phyloP scores from a whole-genome alignment of 768 basidiomycete genomes.

The Tricholoma matsutake region DNA sequence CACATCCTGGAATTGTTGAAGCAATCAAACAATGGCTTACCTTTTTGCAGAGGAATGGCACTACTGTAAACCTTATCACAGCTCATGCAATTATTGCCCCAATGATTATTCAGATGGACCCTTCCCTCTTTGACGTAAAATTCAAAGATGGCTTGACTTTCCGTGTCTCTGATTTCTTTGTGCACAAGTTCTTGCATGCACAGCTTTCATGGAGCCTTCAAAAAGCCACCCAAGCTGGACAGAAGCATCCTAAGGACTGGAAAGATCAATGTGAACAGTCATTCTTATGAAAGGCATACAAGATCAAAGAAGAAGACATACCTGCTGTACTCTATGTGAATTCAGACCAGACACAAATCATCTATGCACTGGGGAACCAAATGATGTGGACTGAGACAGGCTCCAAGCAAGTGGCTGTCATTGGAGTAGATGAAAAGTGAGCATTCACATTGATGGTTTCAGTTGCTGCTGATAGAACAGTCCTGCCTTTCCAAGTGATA shows the following conservation, averaged over 20 bases:
- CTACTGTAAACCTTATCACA: constrained; percentile 19
- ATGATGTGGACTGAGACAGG: constrained; percentile 24
- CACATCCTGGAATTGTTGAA: constrained; percentile 16
- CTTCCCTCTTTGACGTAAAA: constrained; percentile 23
- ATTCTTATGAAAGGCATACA: constrained; percentile 21
- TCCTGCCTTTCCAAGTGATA: constrained; percentile 34
- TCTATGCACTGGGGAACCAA: constrained; percentile 25
- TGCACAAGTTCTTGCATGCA: constrained; percentile 7
- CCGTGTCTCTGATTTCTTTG: constrained; percentile 19
- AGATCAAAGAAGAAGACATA: constrained; percentile 26
- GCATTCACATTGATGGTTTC: constrained; percentile 30
- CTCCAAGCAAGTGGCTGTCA: constrained; percentile 29
- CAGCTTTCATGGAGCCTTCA: constrained; percentile 21
- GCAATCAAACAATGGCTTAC: constrained; percentile 14
- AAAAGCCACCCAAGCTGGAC: constrained; percentile 28
- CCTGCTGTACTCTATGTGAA: constrained; percentile 26
- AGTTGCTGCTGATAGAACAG: constrained; percentile 21
- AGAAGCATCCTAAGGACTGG: constrained; percentile 31
- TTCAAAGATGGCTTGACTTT: constrained; percentile 26
- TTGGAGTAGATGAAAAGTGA: constrained; percentile 37
- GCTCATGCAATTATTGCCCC: constrained; percentile 28
- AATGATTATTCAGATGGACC: constrained; percentile 16
- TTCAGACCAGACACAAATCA: constrained; percentile 32
- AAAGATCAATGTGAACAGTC: constrained; percentile 25
- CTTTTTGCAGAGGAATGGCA: constrained; percentile 17